phyloP scores from a whole-genome alignment of 371 early-diverging fungal species.

The Actinomortierella wolfii region DNA sequence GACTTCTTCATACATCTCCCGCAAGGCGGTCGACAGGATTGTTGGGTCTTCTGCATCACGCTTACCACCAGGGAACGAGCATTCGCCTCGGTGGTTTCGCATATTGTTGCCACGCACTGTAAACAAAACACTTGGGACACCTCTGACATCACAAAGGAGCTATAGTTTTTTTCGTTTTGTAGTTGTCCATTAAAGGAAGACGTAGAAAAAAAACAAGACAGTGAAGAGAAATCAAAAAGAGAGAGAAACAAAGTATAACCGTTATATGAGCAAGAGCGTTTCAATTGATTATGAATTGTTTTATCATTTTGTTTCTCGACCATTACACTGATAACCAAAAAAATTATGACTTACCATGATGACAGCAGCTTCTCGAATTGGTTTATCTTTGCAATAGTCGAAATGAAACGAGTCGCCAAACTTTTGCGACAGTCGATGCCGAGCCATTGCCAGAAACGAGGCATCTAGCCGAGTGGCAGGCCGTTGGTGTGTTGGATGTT shows the following conservation, averaged over 20 bases:
- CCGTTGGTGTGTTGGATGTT: no score
- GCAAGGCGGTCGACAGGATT: slow-evolving; percentile 69
- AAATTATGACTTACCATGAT: slow-evolving; percentile 22
- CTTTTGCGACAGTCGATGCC: no score
- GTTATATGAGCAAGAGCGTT: background rate
- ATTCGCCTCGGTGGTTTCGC: slow-evolving; percentile 80
- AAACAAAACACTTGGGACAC: slow-evolving; percentile 75
- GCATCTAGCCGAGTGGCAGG: no score
- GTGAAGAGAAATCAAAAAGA: background rate
- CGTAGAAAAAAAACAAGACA: background rate
- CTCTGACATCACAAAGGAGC: slow-evolving; percentile 71
- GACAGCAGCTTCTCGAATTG: slow-evolving; percentile 40
- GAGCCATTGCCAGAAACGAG: no score
- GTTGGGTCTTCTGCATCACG: slow-evolving; percentile 63
- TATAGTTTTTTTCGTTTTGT: slow-evolving; percentile 3
- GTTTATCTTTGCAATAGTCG: slow-evolving; percentile 39
- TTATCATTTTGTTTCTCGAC: no score
- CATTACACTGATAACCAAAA: background rate
- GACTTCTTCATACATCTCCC: slow-evolving; percentile 90
- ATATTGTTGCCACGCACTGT: slow-evolving; percentile 76
- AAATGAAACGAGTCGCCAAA: slow-evolving; percentile 13
- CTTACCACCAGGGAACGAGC: slow-evolving; percentile 86
- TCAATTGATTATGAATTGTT: background rate
- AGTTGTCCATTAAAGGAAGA: background rate
- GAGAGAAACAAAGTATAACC: slow-evolving; percentile 3